phyloP scores from a whole-genome alignment of 1,284 basidiomycete species.

The Malassezia japonica region DNA sequence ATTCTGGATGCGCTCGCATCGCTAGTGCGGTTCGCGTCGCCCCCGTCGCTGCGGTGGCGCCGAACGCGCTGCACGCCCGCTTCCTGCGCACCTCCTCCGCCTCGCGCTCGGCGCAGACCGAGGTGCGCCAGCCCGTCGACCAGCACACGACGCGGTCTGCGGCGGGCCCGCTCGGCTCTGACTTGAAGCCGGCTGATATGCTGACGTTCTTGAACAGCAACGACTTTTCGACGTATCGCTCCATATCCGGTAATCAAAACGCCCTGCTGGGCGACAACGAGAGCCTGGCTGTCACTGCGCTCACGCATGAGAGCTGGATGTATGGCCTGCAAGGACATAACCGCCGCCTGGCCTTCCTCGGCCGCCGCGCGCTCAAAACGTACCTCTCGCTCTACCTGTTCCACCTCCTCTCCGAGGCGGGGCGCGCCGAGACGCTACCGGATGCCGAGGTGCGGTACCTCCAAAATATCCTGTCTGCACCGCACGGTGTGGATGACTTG shows the following conservation, averaged over 20 bases:
- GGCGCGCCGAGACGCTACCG: not conserved
- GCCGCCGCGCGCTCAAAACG: slow-evolving; percentile 33
- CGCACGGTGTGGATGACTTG: slow-evolving; percentile 23
- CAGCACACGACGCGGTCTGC: not conserved
- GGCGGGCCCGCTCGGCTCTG: not conserved
- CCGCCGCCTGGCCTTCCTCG: slow-evolving; percentile 37
- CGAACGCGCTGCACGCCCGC: not conserved
- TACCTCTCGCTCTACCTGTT: slow-evolving; percentile 37
- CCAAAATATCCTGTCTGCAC: slow-evolving; percentile 23
- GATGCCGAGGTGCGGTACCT: slow-evolving; percentile 18
- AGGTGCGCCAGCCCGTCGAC: not conserved
- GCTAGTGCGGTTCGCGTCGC: not conserved
- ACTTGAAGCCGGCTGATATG: slow-evolving; percentile 15
- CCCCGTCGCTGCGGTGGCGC: not conserved
- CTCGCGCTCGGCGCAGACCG: not conserved
- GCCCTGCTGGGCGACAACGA: slow-evolving; percentile 25
- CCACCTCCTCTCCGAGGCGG: slow-evolving; percentile 16
- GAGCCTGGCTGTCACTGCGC: slow-evolving; percentile 25
- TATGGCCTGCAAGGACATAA: slow-evolving; percentile 36
- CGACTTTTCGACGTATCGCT: slow-evolving; percentile 16
- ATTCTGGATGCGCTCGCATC: not conserved
- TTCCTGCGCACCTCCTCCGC: not conserved
- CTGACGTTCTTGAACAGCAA: slow-evolving; percentile 21
- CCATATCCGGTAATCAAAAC: slow-evolving; percentile 6
- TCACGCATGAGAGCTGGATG: slow-evolving; percentile 41